Evolutionary conservation across 1,139 yeast genomes (phyloP).

Genomic region (Hyphopichia khmerensis): DNA sequence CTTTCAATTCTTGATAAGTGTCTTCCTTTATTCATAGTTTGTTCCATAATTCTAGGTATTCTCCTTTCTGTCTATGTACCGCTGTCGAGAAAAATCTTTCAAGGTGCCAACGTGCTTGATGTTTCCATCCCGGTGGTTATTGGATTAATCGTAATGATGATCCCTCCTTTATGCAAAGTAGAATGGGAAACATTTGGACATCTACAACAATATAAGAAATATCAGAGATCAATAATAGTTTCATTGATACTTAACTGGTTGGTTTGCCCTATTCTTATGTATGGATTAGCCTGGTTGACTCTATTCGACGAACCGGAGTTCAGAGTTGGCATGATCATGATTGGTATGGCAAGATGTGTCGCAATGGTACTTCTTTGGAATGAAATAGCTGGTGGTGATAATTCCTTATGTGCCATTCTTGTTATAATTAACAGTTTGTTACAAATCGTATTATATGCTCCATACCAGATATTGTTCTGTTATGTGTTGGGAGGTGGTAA

Average conservation of each 20-base stretch:
- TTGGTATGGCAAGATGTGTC: constrained; percentile 61
- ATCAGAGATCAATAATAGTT: constrained; percentile 33
- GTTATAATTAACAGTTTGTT: constrained; percentile 53
- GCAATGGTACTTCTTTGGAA: constrained; percentile 70
- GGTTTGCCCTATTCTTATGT: constrained; percentile 57
- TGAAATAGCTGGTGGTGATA: constrained; percentile 54
- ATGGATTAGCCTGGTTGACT: constrained; percentile 56
- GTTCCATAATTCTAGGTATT: constrained; percentile 27
- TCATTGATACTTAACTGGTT: constrained; percentile 55
- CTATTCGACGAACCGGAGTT: constrained; percentile 50
- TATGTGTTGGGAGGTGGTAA: constrained; percentile 32
- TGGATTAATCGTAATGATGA: constrained; percentile 58
- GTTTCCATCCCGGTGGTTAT: constrained; percentile 50
- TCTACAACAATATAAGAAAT: constrained; percentile 16
- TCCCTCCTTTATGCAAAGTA: constrained; percentile 56
- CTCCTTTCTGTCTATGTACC: constrained; percentile 34
- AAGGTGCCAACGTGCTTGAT: constrained; percentile 22
- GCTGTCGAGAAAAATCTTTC: constrained; percentile 24
- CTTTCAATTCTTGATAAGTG: too few species aligned
- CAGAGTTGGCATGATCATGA: constrained; percentile 55
- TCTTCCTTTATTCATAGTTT: too few species aligned
- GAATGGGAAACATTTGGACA: constrained; percentile 41
- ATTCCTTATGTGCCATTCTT: constrained; percentile 50
- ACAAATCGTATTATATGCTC: constrained; percentile 57
- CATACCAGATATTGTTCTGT: constrained; percentile 49